Base-by-base conservation (phyloP, 148 eudicot genomes). In the Arctostaphylos glauca region DNA sequence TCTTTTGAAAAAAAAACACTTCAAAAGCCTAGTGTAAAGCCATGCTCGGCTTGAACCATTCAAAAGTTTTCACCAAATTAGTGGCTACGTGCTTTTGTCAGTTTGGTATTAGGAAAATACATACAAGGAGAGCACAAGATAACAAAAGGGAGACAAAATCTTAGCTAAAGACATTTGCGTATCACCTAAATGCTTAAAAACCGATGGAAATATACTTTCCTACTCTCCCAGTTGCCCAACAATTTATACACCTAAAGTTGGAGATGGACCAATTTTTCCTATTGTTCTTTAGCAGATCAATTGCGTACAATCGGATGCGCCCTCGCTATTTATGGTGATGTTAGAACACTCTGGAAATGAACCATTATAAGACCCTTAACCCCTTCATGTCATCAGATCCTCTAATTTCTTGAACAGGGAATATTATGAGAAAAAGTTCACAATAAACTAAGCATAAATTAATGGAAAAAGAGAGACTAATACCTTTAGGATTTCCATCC, bases 401-500 rank as follows among this genome's bases (percentile, higher is more conserved):
- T 16, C 9, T 50, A 9, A 25, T 77, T 55, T 48, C 9, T 54
- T 53, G 64, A 77, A 54, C 21, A 77, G n/a, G 44, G 64, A 54
- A 21, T 5, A 54, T 66, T 64, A 9, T 66, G 67, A 18, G 12
- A 53, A 25, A 25, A 53, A 25, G 80, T 15, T 2, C 79, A 52
- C 14, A 7, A 49, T 8, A 8, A 55, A 53, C 3, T 3, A 25
- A 60, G 43, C 5, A 25, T 4, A 2, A 9, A 13, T 5, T 5
- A 14, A 3, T 2, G 0, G 0, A 50, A 25, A 80, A 19, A 21
- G n/a, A 55, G 19, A 6, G 5, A 50, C 2, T 3, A 18, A 21
- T 90, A 92, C 94, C 94, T 89, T 88, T 92, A 25, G 82, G 80
- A 71, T 83, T 90, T 68, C 95, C 95, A 67, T 92, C 93, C 58